Percentiles rank a stretch among this genome's conserved stretches.
Evolutionary conservation across 768 basidiomycete genomes (phyloP).

Genomic region (Fibroporia radiculosa): DNA sequence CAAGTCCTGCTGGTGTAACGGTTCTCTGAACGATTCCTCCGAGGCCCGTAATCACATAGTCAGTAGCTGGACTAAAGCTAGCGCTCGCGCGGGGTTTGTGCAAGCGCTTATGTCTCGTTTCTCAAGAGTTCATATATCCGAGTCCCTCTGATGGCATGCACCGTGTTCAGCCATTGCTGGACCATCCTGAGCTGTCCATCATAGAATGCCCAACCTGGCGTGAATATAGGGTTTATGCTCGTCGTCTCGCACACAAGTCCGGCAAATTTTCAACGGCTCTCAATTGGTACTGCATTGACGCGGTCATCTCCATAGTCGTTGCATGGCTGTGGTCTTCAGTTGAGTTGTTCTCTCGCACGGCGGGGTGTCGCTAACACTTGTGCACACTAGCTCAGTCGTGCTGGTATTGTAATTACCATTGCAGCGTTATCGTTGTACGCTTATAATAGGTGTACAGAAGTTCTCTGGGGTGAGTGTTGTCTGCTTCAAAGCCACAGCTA

Average conservation of each 20-base stretch:
- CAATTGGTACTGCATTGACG: constrained; percentile 31
- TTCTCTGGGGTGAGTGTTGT: constrained; percentile 37
- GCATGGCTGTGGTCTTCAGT: constrained; percentile 14
- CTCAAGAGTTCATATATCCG: too few species aligned
- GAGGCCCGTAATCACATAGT: too few species aligned
- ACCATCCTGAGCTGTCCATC: constrained; percentile 47
- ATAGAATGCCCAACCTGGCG: constrained; percentile 36
- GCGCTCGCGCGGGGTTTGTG: too few species aligned
- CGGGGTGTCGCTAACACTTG: not conserved
- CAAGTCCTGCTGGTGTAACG: too few species aligned
- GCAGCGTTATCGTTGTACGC: constrained; percentile 15
- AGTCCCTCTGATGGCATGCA: constrained; percentile 29
- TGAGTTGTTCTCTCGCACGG: not conserved
- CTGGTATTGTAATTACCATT: not conserved
- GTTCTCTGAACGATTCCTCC: too few species aligned
- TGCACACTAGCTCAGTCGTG: not conserved
- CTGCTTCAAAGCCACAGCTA: not conserved
- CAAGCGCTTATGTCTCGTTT: too few species aligned
- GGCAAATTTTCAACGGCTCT: constrained; percentile 27
- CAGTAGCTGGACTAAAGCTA: too few species aligned
- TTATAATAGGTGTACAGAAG: constrained; percentile 33
- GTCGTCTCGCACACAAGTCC: constrained; percentile 37
- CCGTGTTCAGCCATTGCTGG: constrained; percentile 28
- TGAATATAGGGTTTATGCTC: constrained; percentile 57
- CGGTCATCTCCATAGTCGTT: constrained; percentile 20